phyloP scores from a whole-genome alignment of 176 grass and related monocot species.

The Otatea glauca region DNA sequence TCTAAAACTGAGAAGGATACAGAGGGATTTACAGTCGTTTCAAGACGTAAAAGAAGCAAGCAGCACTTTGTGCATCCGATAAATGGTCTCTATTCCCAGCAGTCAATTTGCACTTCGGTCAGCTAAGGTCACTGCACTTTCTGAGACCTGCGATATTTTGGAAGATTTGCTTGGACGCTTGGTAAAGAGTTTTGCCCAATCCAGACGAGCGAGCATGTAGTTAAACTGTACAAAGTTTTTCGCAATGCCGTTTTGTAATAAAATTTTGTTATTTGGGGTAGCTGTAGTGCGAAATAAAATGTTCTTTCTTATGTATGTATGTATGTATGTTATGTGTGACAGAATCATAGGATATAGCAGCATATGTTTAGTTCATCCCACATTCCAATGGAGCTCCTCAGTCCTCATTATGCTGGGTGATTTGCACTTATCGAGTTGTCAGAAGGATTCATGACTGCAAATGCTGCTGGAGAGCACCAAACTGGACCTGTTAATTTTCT shows the following conservation, averaged over 20 bases:
- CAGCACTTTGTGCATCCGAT: constrained; percentile 69
- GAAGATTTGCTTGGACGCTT: constrained; percentile 45
- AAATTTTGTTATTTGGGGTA: constrained; percentile 19
- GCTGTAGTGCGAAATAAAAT: constrained; percentile 51
- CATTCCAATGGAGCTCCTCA: neutral
- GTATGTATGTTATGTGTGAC: constrained; percentile 12
- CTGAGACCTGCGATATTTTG: constrained; percentile 49
- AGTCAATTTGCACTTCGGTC: constrained; percentile 84
- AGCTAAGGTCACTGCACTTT: constrained; percentile 44
- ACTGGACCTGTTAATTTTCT: neutral
- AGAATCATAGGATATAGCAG: constrained; percentile 37
- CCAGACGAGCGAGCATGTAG: constrained; percentile 33
- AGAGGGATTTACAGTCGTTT: constrained; percentile 86
- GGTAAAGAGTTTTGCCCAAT: constrained; percentile 47
- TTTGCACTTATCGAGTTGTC: neutral
- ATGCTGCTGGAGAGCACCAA: neutral
- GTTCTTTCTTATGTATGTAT: neutral
- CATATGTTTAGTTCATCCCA: constrained; percentile 15
- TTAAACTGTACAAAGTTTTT: constrained; percentile 55
- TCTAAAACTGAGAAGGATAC: constrained; percentile 64
- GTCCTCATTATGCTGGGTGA: neutral
- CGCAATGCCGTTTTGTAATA: constrained; percentile 28
- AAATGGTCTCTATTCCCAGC: constrained; percentile 72
- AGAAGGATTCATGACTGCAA: constrained; percentile 13
- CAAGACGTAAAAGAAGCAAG: constrained; percentile 80